Evolutionary conservation across 2,329 filamentous ascomycete genomes (phyloP).

Genomic region (Scytalidium sp.): DNA sequence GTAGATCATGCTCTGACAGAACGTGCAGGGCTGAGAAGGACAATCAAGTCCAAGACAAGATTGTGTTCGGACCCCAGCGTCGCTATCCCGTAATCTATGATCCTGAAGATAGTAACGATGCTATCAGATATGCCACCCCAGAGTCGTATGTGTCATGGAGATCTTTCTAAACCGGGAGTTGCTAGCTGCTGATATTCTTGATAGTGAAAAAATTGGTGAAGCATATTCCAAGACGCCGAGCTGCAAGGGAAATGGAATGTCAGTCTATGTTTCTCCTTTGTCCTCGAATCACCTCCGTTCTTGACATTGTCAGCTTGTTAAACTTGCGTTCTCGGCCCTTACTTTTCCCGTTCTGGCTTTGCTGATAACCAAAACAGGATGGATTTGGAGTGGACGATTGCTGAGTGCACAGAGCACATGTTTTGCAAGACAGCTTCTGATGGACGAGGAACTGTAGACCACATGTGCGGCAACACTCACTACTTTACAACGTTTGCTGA

Average conservation of each 20-base stretch:
- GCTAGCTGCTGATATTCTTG: not conserved
- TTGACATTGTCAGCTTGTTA: no score
- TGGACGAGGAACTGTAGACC: not conserved
- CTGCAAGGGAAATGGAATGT: no score
- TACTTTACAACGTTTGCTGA: not conserved
- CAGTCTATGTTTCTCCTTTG: not conserved
- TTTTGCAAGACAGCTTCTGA: not conserved
- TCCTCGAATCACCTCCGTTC: not conserved
- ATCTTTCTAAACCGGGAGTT: not conserved
- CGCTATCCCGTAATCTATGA: no score
- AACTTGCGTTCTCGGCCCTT: no score
- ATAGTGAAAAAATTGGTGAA: not conserved
- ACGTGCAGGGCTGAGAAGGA: not conserved
- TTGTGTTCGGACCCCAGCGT: not conserved
- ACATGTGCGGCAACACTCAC: not conserved
- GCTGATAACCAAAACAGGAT: not conserved
- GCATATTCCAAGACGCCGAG: no score
- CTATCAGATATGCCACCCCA: no score
- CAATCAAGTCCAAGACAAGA: not conserved
- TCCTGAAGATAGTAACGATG: not conserved
- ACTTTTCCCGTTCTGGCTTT: not conserved
- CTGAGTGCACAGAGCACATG: not conserved
- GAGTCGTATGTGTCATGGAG: not conserved
- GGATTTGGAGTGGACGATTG: not conserved
- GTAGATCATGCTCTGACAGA: not conserved